Evolutionary conservation across 805 yeast genomes (phyloP), one percentile per base, ranked within the genome.

Genomic region (Sugiyamaella americana): DNA sequence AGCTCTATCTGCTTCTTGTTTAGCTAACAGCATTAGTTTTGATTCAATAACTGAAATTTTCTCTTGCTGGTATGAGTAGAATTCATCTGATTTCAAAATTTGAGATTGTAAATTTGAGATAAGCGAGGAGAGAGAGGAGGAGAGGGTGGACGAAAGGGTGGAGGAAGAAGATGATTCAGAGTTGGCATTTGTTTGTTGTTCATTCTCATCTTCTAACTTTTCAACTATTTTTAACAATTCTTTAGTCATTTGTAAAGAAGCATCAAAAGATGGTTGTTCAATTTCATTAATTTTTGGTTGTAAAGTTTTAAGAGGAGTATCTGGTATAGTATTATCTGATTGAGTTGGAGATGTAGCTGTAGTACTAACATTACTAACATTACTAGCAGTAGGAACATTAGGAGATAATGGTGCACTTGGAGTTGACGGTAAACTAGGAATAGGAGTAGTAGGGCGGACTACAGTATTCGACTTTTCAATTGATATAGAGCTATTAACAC

Each of bases 11-110:
- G 48, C 52, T 37, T 57, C 58, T 21, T 58, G 56, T 17, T 50
- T 51, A 13, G 67, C 55, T 34, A 67, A 51, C 40, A 48, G 56
- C 56, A 55, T 68, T 52, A 63, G 57, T 23, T 51, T 49, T 17
- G 51, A 32, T 16, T 54, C 43, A 21, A 17, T 26, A 3, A 34
- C 46, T 8, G 34, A 18, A 16, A 23, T 16, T 23, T 16, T n/a
- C 26, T 35, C 38, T 20, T 42, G 32, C 40, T 43, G 50, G 8
- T 41, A 32, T n/a, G 36, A 20, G 10, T 37, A 23, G 18, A 20
- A 26, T n/a, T 24, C 41, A n/a, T 34, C 34, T 11, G 42, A 36
- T 26, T 37, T 35, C 37, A 8, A 34, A 16, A 13, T 5, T 18
- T 11, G 17, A 8, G n/a, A 16, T 16, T 10, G 20, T 6, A 35